These are phyloP conservation scores for Leishmania major DNA, from an alignment of 208 protist species.

Conservation along the genomic window DNA sequence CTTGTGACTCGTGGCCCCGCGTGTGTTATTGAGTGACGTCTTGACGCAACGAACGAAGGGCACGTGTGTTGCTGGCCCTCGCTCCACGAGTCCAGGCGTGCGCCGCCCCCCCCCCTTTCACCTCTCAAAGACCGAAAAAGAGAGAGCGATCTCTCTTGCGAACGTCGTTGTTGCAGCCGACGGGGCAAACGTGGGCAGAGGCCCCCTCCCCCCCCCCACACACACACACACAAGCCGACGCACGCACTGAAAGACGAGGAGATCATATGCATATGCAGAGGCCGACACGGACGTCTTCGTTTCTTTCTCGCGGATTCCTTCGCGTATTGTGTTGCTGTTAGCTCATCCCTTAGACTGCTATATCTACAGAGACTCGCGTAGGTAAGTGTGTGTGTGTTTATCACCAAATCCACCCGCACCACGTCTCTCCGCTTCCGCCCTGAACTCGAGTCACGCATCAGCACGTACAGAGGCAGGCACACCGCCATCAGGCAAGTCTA, in stretches of 20 bases:
- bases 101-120: no score
- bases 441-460: background rate
- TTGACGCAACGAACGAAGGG: background rate
- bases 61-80: background rate
- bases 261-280: background rate
- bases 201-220: background rate
- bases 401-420: background rate
- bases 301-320: background rate
- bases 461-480: background rate
- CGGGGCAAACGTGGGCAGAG: background rate
- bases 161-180: background rate
- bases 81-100: background rate
- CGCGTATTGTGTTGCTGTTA: background rate
- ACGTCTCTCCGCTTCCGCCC: background rate
- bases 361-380: background rate
- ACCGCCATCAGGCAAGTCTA: background rate
- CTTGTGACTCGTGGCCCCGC: background rate
- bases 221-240: background rate
- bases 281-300: background rate
- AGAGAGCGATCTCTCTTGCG: background rate
- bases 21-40: background rate
- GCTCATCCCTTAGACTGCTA: background rate
- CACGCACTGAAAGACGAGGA: background rate
- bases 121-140: background rate
- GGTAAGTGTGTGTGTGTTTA: background rate